Percentiles rank a stretch among this genome's conserved stretches.
phyloP scores from a whole-genome alignment of 2,329 filamentous ascomycete genomes.

The Venturia nashicola region DNA sequence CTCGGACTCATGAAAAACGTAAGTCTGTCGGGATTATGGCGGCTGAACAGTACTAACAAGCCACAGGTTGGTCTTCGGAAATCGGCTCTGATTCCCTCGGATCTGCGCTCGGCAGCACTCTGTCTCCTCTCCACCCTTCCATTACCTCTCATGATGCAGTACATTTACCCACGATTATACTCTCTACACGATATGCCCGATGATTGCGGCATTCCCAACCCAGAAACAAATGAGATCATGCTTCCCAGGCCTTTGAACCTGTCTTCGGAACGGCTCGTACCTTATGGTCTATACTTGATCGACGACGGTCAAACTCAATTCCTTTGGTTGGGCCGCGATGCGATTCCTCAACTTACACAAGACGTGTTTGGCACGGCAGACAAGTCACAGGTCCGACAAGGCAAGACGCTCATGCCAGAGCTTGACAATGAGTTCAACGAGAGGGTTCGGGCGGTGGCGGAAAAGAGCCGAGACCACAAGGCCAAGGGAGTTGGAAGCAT shows the following conservation, averaged over 20 bases:
- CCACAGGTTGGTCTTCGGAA: conserved; percentile 64
- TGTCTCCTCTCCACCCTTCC: conserved; percentile 91
- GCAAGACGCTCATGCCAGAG: conserved; percentile 77
- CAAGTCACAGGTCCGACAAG: conserved; percentile 73
- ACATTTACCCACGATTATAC: conserved; percentile 58
- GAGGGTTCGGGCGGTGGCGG: conserved; percentile 74
- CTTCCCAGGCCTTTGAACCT: conserved; percentile 78
- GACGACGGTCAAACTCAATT: conserved; percentile 98
- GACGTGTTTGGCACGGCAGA: conserved; percentile 89
- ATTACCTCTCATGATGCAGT: conserved; percentile 79
- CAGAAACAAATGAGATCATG: conserved; percentile 75
- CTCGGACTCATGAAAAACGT: conserved; percentile 93
- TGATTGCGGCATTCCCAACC: conserved; percentile 73
- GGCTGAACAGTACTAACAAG: conserved; percentile 7
- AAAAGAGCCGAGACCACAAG: conserved; percentile 83
- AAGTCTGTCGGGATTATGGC: conserved; percentile 28
- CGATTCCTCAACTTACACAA: conserved; percentile 73
- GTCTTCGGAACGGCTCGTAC: conserved; percentile 73
- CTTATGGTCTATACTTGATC: conserved; percentile 89
- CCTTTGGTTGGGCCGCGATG: conserved; percentile 88
- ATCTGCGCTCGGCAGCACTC: conserved; percentile 84
- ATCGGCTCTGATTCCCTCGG: conserved; percentile 85
- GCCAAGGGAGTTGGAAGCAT: conserved; percentile 86
- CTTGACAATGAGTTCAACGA: conserved; percentile 96
- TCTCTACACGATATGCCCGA: conserved; percentile 95